Evolutionary conservation across 148 eudicot genomes (phyloP).

Genomic region (Cornus florida): DNA sequence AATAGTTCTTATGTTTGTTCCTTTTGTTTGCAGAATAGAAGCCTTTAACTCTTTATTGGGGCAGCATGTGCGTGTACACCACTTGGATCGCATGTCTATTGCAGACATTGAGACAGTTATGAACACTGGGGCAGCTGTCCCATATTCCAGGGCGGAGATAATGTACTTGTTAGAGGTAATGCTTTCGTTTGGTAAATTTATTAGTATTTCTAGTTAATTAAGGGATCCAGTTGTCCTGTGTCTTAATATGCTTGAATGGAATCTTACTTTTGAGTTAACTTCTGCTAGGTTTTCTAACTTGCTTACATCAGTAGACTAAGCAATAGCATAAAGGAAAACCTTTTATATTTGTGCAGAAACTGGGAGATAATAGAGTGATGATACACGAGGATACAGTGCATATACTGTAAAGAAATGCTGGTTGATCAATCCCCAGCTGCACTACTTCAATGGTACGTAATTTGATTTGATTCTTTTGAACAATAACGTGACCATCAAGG

Average conservation of each 20-base stretch:
- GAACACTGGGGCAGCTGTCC: conserved; percentile 58
- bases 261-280: neutral
- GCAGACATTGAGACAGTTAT: conserved; percentile 68
- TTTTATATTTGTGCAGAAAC: neutral
- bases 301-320: neutral
- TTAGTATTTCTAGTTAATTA: neutral
- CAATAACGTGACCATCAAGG: neutral
- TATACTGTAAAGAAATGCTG: neutral
- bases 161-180: conserved; percentile 69
- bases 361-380: neutral
- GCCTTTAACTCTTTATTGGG: conserved; percentile 71
- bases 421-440: neutral
- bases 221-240: neutral
- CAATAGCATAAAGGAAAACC: neutral
- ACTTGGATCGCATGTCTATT: conserved; percentile 71
- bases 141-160: conserved; percentile 65
- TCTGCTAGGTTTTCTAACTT: neutral
- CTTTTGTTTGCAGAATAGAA: conserved; percentile 51
- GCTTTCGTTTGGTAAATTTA: neutral
- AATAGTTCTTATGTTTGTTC: conserved; percentile 10
- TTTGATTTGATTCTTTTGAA: neutral
- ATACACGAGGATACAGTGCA: conserved; percentile 1
- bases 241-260: neutral
- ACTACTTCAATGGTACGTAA: neutral
- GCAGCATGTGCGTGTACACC: conserved; percentile 76